These are phyloP conservation scores for Podila minutissima DNA, from an alignment of 192 early-diverging fungal genomes.

Conservation along the genomic window DNA sequence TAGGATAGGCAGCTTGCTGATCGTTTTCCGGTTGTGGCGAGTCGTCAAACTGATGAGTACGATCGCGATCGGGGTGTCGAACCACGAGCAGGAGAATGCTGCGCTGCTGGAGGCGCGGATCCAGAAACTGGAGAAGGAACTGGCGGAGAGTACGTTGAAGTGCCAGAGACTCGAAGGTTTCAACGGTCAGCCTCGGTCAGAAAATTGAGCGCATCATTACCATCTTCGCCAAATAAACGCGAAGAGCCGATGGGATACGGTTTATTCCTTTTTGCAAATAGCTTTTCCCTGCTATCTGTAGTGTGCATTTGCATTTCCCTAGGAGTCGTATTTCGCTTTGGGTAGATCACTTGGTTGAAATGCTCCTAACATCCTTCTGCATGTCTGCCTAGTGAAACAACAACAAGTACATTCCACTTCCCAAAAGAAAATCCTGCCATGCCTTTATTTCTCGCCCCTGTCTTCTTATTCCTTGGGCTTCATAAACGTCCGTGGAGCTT, in stretches of 20 bases:
- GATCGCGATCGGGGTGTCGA: constrained; percentile 52
- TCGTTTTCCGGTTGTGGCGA: constrained; percentile 65
- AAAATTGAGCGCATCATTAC: neutral
- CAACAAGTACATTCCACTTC: neutral
- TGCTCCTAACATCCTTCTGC: no score
- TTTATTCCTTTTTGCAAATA: neutral
- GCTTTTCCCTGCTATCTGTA: no score
- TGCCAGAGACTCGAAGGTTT: constrained; percentile 4
- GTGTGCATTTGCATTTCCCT: no score
- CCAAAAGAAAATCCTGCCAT: neutral
- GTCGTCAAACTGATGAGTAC: constrained; percentile 58
- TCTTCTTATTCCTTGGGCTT: constrained; percentile 18
- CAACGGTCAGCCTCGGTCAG: neutral
- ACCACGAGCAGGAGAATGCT: constrained; percentile 12
- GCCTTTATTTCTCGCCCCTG: neutral
- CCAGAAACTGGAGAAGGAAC: neutral
- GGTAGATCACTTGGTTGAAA: no score
- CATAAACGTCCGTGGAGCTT: constrained; percentile 6
- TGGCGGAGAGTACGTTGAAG: neutral
- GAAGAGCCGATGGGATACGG: neutral
- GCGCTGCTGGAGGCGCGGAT: constrained; percentile 3
- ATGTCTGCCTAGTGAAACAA: no score
- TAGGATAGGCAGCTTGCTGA: constrained; percentile 54
- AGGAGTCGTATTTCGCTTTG: no score
- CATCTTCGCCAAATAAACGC: no score